phyloP scores from a whole-genome alignment of 331 rosid species.

The Dryas integrifolia region DNA sequence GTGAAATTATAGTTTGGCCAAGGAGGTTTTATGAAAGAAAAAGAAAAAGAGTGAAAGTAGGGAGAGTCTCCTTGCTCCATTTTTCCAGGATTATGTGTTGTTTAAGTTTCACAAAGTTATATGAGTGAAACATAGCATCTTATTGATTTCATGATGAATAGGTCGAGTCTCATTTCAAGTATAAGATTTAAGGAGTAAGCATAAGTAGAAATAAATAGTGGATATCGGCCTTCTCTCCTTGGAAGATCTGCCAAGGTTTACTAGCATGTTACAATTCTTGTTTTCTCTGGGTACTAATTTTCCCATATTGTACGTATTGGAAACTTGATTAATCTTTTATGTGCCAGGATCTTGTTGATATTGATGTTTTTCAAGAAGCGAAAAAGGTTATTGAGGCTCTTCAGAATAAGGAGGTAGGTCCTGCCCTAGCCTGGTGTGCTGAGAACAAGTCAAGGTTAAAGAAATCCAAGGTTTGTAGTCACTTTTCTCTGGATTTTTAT shows the following conservation, averaged over 20 bases:
- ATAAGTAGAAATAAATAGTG: neutral
- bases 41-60: neutral
- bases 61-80: no score
- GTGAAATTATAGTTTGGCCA: neutral
- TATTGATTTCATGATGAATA: neutral
- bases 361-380: slow-evolving; percentile 91
- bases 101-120: neutral
- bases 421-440: slow-evolving; percentile 90
- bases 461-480: slow-evolving; percentile 70
- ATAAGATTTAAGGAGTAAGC: neutral
- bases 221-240: neutral
- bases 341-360: slow-evolving; percentile 82
- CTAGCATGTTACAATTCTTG: neutral
- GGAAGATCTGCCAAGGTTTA: neutral
- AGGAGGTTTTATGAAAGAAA: neutral
- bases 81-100: no score
- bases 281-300: neutral
- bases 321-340: slow-evolving; percentile 4
- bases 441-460: slow-evolving; percentile 93
- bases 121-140: neutral
- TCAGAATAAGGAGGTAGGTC: slow-evolving; percentile 79
- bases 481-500: neutral
- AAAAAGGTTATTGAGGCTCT: slow-evolving; percentile 83
- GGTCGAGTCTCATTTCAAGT: neutral
- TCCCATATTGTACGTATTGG: neutral